Conservation (phyloP, 1,284 basidiomycete genomes). For the Boletus nobilissimus region DNA sequence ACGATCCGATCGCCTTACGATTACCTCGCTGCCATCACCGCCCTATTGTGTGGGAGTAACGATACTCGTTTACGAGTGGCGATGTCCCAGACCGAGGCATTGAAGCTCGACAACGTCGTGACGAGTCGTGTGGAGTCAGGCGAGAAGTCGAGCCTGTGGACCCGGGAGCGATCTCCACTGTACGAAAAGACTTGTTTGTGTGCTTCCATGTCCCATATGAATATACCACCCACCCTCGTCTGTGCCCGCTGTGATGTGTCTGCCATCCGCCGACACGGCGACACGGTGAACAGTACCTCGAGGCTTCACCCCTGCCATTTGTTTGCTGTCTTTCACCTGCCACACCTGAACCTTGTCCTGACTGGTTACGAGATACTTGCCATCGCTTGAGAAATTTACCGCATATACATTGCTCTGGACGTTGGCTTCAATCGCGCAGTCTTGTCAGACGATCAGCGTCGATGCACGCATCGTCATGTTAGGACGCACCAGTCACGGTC, state of each 20-base stretch:
- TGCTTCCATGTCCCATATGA: background rate
- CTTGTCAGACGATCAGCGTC: background rate
- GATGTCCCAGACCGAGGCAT: background rate
- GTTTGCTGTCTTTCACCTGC: background rate
- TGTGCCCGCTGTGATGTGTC: background rate
- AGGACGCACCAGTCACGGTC: background rate
- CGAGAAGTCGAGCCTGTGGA: background rate
- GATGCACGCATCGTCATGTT: background rate
- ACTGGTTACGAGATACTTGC: background rate
- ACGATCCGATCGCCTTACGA: background rate
- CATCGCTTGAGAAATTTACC: no score
- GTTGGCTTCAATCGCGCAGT: background rate
- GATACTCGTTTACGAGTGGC: background rate
- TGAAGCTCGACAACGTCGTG: background rate
- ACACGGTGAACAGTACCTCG: background rate
- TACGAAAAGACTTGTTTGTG: background rate
- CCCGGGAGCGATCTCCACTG: background rate
- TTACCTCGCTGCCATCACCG: background rate
- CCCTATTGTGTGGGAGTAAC: background rate
- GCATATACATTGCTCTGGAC: background rate
- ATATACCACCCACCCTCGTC: background rate
- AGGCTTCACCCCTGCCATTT: background rate
- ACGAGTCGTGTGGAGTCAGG: background rate
- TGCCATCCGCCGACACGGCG: background rate
- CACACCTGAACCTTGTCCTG: background rate